These are phyloP conservation scores for Antrodiella citrinella DNA, from an alignment of 768 basidiomycete genomes.

Conservation along the genomic window DNA sequence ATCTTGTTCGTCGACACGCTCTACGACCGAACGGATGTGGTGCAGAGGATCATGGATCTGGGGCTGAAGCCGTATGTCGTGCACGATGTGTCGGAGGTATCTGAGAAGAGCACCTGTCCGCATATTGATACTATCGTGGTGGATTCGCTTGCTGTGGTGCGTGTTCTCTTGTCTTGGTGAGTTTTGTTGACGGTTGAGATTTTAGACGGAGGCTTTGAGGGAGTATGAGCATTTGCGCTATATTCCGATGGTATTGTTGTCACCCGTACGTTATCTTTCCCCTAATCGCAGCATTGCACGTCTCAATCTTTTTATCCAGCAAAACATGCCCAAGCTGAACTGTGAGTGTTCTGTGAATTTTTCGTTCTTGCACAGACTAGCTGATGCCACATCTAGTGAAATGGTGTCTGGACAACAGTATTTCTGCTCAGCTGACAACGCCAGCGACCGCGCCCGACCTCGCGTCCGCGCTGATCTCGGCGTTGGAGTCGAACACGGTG, in stretches of 20 bases:
- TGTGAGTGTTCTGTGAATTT: slow-evolving; percentile 36
- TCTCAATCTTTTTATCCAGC: no score
- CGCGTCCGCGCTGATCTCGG: slow-evolving; percentile 85
- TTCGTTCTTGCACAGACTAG: not conserved
- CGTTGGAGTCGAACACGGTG: slow-evolving; percentile 91
- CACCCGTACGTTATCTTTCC: slow-evolving; percentile 38
- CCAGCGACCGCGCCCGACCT: slow-evolving; percentile 86
- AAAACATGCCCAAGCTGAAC: slow-evolving; percentile 63
- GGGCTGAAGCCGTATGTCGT: slow-evolving; percentile 72
- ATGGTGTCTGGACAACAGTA: slow-evolving; percentile 95
- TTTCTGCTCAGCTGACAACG: slow-evolving; percentile 89
- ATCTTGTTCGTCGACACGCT: slow-evolving; percentile 91
- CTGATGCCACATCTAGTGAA: slow-evolving; percentile 74
- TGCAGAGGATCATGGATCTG: slow-evolving; percentile 68
- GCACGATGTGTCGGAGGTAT: slow-evolving; percentile 72
- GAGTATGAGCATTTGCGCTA: slow-evolving; percentile 93
- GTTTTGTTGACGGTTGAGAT: not conserved
- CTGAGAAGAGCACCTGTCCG: slow-evolving; percentile 73
- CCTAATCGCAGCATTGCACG: not conserved
- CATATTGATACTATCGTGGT: slow-evolving; percentile 95
- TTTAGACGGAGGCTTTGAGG: slow-evolving; percentile 79
- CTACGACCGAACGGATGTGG: slow-evolving; percentile 66
- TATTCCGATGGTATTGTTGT: slow-evolving; percentile 89
- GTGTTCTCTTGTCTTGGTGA: no score
- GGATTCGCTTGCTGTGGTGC: slow-evolving; percentile 77